Evolutionary conservation across 2,329 filamentous ascomycete genomes (phyloP).

Genomic region (Cercospora sp.): DNA sequence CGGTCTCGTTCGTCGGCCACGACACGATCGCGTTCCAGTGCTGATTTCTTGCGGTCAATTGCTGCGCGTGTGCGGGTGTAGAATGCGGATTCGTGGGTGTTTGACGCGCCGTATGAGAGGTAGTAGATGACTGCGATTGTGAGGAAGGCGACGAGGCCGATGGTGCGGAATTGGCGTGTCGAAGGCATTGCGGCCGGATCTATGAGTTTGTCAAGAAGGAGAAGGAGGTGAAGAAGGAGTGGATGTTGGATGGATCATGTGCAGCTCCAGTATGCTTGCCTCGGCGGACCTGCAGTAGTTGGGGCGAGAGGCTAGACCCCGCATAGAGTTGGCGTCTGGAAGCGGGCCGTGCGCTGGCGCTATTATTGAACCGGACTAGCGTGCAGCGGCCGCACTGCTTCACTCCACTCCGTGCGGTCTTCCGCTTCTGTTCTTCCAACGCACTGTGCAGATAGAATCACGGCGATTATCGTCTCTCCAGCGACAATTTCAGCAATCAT

Average conservation of each 20-base stretch:
- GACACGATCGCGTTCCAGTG: conserved; percentile 35
- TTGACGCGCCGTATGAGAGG: conserved; percentile 63
- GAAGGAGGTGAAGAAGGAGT: background rate
- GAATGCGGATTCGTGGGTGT: conserved; percentile 56
- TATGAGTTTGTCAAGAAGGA: background rate
- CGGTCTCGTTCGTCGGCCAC: conserved; percentile 33
- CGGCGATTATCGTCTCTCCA: too few species aligned
- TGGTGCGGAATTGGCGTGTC: conserved; percentile 66
- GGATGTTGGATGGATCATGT: background rate
- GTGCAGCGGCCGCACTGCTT: background rate
- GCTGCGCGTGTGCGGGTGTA: conserved; percentile 57
- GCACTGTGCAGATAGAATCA: too few species aligned
- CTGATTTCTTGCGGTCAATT: conserved; percentile 51
- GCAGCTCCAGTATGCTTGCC: background rate
- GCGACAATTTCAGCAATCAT: rapidly evolving
- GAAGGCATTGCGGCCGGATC: conserved; percentile 59
- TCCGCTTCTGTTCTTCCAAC: background rate
- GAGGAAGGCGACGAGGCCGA: conserved; percentile 64
- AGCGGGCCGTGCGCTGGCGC: background rate
- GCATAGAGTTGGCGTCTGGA: background rate
- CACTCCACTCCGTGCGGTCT: background rate
- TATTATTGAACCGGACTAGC: background rate
- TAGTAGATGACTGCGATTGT: conserved; percentile 69
- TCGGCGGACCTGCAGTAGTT: background rate
- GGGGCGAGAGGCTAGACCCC: background rate